Conservation (phyloP, 2,329 filamentous ascomycete genomes). For the Cercospora brassicicola region DNA sequence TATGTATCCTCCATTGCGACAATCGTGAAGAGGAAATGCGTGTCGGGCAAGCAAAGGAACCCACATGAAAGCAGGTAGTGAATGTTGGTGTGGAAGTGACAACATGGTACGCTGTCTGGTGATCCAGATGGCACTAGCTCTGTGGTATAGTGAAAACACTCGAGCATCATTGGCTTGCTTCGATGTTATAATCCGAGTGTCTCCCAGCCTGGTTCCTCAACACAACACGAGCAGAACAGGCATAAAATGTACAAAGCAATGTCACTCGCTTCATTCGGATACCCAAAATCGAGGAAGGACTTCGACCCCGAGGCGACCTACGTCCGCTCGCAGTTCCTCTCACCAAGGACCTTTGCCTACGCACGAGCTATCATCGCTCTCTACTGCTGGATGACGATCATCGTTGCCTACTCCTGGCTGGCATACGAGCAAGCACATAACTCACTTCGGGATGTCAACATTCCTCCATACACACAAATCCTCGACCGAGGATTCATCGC, state of each 20-base stretch:
- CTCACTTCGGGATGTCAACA: slow-evolving; percentile 13
- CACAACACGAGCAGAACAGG: not conserved
- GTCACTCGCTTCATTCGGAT: not conserved
- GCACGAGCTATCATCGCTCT: slow-evolving; percentile 16
- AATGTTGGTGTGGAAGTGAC: not conserved
- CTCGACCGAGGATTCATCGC: slow-evolving; percentile 15
- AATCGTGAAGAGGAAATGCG: too few species aligned
- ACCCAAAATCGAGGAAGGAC: not conserved
- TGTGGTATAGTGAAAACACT: not conserved
- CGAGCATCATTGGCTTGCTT: not conserved
- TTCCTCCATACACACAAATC: slow-evolving; percentile 14
- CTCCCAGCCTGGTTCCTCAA: not conserved
- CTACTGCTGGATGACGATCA: slow-evolving; percentile 22
- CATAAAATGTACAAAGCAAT: slow-evolving; percentile 13
- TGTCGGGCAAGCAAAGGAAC: not conserved
- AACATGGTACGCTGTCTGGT: not conserved
- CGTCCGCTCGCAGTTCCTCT: slow-evolving; percentile 18
- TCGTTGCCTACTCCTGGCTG: slow-evolving; percentile 22
- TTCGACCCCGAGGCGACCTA: slow-evolving; percentile 15
- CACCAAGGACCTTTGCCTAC: slow-evolving; percentile 1
- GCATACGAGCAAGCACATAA: slow-evolving; percentile 11
- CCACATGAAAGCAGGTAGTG: not conserved
- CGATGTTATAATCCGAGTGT: not conserved
- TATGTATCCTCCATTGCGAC: not conserved
- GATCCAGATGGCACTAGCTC: not conserved